A percentile compares a stretch with the other conserved stretches of the same genome.
These are phyloP conservation scores for Xylariaceae sp. DNA, from an alignment of 2,329 filamentous ascomycete species.

Conservation along the genomic window DNA sequence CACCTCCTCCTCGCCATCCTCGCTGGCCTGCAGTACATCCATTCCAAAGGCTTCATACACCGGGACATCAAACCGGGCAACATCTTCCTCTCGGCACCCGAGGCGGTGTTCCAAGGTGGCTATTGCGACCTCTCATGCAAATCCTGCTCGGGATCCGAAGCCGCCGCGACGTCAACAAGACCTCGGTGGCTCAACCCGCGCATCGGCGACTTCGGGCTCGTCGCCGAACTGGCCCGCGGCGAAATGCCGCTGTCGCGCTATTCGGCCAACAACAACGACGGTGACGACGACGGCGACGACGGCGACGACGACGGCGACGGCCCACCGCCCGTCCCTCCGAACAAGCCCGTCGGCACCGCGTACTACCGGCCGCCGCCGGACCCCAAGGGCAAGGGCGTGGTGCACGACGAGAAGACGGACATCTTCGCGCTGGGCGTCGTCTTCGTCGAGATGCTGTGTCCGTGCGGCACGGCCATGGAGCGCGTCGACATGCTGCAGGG, in stretches of 20 bases:
- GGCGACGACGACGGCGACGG: too few relatives aligned
- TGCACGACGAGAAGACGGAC: constrained; percentile 57
- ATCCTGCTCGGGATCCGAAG: constrained; percentile 15
- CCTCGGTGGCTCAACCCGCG: constrained; percentile 58
- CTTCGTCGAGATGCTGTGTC: constrained; percentile 61
- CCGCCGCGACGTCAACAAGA: constrained; percentile 3
- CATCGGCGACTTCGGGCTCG: constrained; percentile 70
- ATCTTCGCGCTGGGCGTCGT: constrained; percentile 64
- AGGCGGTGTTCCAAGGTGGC: constrained; percentile 30
- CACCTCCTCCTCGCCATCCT: constrained; percentile 59
- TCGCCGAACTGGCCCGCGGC: constrained; percentile 51
- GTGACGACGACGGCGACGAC: too few relatives aligned
- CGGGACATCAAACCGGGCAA: constrained; percentile 70
- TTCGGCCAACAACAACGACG: constrained; percentile 13
- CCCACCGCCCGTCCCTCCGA: constrained; percentile 1
- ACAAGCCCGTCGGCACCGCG: constrained; percentile 61
- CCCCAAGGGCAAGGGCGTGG: constrained; percentile 12
- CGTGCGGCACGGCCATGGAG: constrained; percentile 55
- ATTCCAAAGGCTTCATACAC: constrained; percentile 62
- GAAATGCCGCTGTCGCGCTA: constrained; percentile 28
- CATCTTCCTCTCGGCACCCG: constrained; percentile 60
- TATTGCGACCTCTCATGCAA: constrained; percentile 34
- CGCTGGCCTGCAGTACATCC: constrained; percentile 65
- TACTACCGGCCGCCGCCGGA: constrained; percentile 62
- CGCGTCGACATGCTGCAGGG: constrained; percentile 38